Conservation (phyloP, 768 basidiomycete genomes). For the Termitomyces sp. region DNA sequence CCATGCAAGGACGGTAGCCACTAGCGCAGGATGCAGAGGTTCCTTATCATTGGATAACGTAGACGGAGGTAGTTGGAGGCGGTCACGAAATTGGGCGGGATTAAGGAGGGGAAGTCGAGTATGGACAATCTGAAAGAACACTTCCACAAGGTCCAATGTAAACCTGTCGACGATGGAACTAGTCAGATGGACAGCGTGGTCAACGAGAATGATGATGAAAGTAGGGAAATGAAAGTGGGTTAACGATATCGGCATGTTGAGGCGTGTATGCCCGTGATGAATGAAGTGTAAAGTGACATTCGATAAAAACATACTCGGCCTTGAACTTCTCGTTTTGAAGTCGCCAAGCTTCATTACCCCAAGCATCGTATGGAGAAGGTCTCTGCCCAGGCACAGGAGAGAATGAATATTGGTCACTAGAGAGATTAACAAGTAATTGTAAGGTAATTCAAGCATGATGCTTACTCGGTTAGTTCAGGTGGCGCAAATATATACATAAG, state of each 20-base stretch:
- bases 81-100: slow-evolving; percentile 72
- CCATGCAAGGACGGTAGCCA: slow-evolving; percentile 88
- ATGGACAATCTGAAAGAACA: slow-evolving; percentile 91
- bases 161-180: slow-evolving; percentile 48
- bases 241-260: slow-evolving; percentile 20
- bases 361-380: slow-evolving; percentile 53
- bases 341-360: slow-evolving; percentile 72
- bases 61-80: slow-evolving; percentile 45
- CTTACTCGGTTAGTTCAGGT: slow-evolving; percentile 49
- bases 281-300: slow-evolving; percentile 18
- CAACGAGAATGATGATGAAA: slow-evolving; percentile 9
- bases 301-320: slow-evolving; percentile 67
- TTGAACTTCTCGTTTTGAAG: slow-evolving; percentile 70
- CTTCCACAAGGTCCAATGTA: slow-evolving; percentile 88
- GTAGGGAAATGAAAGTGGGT: slow-evolving; percentile 9
- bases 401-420: slow-evolving; percentile 35
- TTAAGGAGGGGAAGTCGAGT: slow-evolving; percentile 85
- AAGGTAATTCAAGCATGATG: slow-evolving; percentile 12
- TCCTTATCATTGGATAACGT: slow-evolving; percentile 31
- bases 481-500: slow-evolving; percentile 73
- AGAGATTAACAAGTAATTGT: slow-evolving; percentile 1
- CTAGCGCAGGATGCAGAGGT: slow-evolving; percentile 62
- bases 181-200: slow-evolving; percentile 9
- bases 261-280: slow-evolving; percentile 18
- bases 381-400: slow-evolving; percentile 22